phyloP scores from a whole-genome alignment of 192 early-diverging fungal genomes.

The Borealophlyctis nickersoniae region DNA sequence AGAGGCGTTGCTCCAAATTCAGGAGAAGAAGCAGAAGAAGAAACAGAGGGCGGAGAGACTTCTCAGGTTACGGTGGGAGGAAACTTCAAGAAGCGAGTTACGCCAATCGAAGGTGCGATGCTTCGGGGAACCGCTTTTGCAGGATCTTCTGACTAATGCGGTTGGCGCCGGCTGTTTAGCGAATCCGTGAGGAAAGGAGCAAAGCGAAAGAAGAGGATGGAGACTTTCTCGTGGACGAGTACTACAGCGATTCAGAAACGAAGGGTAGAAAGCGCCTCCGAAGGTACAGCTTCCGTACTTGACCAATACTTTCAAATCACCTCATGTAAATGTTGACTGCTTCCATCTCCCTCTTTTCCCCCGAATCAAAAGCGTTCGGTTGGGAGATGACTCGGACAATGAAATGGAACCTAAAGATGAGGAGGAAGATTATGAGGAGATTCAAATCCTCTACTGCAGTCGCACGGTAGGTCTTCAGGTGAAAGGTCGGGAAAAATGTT shows the following conservation, averaged over 20 bases:
- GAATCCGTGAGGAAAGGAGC: too few relatives aligned
- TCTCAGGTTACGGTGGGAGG: conserved; percentile 31
- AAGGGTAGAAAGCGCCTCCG: background rate
- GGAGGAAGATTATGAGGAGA: conserved; percentile 52
- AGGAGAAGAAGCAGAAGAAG: conserved; percentile 26
- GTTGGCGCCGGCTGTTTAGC: background rate
- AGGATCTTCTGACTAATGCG: background rate
- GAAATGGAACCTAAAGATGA: conserved; percentile 16
- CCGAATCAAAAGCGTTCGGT: background rate
- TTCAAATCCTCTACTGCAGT: conserved; percentile 42
- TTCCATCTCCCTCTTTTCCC: background rate
- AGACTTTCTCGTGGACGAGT: conserved; percentile 20
- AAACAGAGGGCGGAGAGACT: conserved; percentile 37
- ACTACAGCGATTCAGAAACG: conserved; percentile 18
- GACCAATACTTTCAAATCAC: background rate
- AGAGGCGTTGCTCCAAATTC: conserved; percentile 7
- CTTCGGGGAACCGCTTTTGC: background rate
- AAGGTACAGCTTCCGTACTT: background rate
- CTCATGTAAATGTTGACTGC: background rate
- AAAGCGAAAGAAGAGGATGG: conserved; percentile 16
- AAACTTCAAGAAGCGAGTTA: conserved; percentile 28
- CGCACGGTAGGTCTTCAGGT: conserved; percentile 45
- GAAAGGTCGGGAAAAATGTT: background rate
- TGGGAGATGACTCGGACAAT: conserved; percentile 13
- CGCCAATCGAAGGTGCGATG: background rate